These are phyloP conservation scores for Macrophomina tecta DNA, from an alignment of 2,329 filamentous ascomycete species.

Conservation along the genomic window DNA sequence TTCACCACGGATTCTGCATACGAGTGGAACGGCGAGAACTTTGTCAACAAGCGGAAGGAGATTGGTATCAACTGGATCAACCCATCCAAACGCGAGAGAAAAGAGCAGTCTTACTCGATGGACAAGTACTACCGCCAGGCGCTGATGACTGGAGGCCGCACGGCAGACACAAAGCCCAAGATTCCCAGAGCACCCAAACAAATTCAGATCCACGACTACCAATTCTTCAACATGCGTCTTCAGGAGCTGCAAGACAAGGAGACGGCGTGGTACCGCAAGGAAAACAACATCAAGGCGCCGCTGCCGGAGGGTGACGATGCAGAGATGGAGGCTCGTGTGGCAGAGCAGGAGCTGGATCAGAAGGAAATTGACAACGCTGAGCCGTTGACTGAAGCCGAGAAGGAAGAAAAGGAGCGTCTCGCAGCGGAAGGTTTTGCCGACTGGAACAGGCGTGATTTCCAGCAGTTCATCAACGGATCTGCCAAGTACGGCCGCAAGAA, in stretches of 20 bases:
- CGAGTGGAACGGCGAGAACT: conserved; percentile 98
- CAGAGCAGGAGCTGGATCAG: conserved; percentile 85
- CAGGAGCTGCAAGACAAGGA: conserved; percentile 93
- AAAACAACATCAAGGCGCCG: conserved; percentile 93
- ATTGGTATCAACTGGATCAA: conserved; percentile 97
- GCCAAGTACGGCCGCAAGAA: conserved; percentile 89
- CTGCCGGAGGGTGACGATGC: conserved; percentile 88
- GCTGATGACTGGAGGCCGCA: conserved; percentile 78
- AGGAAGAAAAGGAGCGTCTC: conserved; percentile 81
- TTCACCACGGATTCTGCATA: conserved; percentile 98
- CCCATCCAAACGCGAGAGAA: conserved; percentile 95
- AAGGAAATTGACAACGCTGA: conserved; percentile 91
- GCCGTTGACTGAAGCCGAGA: conserved; percentile 86
- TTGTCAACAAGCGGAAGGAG: conserved; percentile 85
- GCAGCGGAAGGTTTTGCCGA: conserved; percentile 86
- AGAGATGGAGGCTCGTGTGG: conserved; percentile 83
- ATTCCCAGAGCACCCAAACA: conserved; percentile 96
- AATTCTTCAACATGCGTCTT: conserved; percentile 88
- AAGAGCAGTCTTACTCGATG: conserved; percentile 97
- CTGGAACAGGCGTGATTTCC: conserved; percentile 98
- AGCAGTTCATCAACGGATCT: conserved; percentile 95
- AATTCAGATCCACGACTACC: conserved; percentile 89
- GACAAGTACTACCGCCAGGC: conserved; percentile 98
- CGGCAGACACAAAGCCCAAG: conserved; percentile 88
- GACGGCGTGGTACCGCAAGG: conserved; percentile 93